These are phyloP conservation scores for Eudorina sp. DNA, from an alignment of 139 green algal genomes.

Conservation along the genomic window DNA sequence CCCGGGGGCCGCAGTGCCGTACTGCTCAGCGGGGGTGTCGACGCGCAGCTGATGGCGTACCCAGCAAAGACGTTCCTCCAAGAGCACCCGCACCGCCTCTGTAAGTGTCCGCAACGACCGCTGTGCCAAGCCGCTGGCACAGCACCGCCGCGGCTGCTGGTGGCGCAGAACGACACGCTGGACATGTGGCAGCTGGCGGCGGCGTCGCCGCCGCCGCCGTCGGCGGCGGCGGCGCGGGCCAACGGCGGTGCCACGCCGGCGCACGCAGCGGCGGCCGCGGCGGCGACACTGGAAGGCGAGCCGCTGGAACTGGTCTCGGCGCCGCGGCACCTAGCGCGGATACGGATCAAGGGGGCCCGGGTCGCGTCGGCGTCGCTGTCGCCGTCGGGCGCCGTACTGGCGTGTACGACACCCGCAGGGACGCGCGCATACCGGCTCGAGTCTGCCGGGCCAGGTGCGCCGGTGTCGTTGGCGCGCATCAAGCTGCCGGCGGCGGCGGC, in stretches of 20 bases:
- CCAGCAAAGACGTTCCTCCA: constrained; percentile 53
- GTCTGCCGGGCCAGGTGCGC: neutral
- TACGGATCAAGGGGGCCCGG: constrained; percentile 58
- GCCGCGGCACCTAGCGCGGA: constrained; percentile 68
- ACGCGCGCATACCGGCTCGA: constrained; percentile 64
- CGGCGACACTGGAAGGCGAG: constrained; percentile 45
- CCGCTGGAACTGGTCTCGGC: constrained; percentile 60
- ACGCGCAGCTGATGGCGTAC: constrained; percentile 64
- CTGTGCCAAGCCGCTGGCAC: constrained; percentile 46
- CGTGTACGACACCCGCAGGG: constrained; percentile 64
- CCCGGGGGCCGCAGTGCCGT: neutral
- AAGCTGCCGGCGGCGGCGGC: constrained; percentile 26
- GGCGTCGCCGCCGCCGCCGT: neutral
- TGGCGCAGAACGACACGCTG: constrained; percentile 49
- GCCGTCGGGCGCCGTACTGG: constrained; percentile 73
- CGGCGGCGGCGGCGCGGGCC: neutral
- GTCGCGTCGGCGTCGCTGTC: constrained; percentile 75
- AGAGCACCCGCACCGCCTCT: constrained; percentile 72
- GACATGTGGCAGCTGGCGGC: constrained; percentile 49
- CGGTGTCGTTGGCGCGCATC: constrained; percentile 26
- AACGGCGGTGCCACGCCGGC: neutral
- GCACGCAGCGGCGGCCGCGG: neutral
- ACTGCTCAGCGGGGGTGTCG: constrained; percentile 84
- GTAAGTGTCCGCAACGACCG: constrained; percentile 79
- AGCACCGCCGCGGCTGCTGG: constrained; percentile 21